These are phyloP conservation scores for Camellia sinensis DNA, from an alignment of 148 eudicot genomes.

Conservation along the genomic window DNA sequence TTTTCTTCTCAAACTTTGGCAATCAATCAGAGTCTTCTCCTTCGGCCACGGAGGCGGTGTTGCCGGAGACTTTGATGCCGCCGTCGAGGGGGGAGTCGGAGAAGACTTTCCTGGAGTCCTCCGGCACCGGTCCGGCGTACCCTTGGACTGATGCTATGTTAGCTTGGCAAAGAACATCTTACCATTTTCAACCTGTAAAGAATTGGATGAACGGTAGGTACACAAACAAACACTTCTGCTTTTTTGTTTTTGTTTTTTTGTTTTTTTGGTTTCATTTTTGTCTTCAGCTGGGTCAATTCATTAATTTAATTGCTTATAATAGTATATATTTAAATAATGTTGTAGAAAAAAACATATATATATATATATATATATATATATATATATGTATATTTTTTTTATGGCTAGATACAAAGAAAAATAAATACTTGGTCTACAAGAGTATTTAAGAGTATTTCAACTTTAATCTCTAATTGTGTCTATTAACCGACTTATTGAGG, in stretches of 20 bases:
- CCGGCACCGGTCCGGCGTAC: conserved; percentile 25
- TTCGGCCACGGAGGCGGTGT: background rate
- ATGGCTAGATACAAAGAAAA: too few species aligned
- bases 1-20: conserved; percentile 6
- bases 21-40: background rate
- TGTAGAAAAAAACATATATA: too few species aligned
- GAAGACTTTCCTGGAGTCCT: conserved; percentile 31
- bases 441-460: too few species aligned
- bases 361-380: too few species aligned
- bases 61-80: conserved; percentile 7
- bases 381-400: too few species aligned
- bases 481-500: too few species aligned
- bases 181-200: conserved; percentile 74
- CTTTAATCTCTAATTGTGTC: too few species aligned
- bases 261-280: background rate
- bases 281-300: too few species aligned
- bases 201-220: conserved; percentile 83
- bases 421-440: too few species aligned
- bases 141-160: conserved; percentile 72
- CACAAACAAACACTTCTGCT: background rate
- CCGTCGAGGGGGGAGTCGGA: conserved; percentile 57
- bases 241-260: background rate
- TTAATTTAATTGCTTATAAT: too few species aligned
- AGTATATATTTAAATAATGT: too few species aligned
- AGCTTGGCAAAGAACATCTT: conserved; percentile 70